phyloP scores from a whole-genome alignment of 2,329 filamentous ascomycete species.

The Dactylellina sp. region DNA sequence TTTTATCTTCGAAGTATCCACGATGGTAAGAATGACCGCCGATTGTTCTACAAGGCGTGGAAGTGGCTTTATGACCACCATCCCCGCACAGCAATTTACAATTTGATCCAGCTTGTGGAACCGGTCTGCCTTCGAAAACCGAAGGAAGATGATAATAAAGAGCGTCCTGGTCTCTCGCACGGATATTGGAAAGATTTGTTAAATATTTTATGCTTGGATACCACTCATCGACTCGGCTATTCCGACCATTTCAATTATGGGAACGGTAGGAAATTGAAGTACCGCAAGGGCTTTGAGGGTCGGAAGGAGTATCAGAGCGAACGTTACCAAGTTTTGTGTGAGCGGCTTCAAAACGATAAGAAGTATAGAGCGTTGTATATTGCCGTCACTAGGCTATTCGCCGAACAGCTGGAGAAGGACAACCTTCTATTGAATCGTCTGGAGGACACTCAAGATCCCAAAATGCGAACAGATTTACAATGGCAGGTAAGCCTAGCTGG shows the following conservation, averaged over 20 bases:
- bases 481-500: slow-evolving; percentile 69
- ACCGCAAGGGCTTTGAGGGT: neutral
- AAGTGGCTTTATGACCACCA: slow-evolving; percentile 71
- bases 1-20: slow-evolving; percentile 74
- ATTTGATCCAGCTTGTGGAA: slow-evolving; percentile 70
- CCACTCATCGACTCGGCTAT: slow-evolving; percentile 66
- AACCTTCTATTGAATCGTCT: slow-evolving; percentile 66
- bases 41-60: slow-evolving; percentile 68
- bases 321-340: slow-evolving; percentile 65
- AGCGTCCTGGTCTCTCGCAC: slow-evolving; percentile 66
- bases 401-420: slow-evolving; percentile 66
- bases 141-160: slow-evolving; percentile 61
- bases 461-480: slow-evolving; percentile 63
- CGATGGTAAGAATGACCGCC: slow-evolving; percentile 69
- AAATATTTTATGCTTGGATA: slow-evolving; percentile 70
- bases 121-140: slow-evolving; percentile 70
- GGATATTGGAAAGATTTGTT: slow-evolving; percentile 74
- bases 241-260: slow-evolving; percentile 64
- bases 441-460: slow-evolving; percentile 61
- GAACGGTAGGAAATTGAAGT: slow-evolving; percentile 64
- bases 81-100: slow-evolving; percentile 69
- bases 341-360: slow-evolving; percentile 65
- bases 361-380: slow-evolving; percentile 70
- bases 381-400: slow-evolving; percentile 70
- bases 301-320: slow-evolving; percentile 62